Percentiles rank a stretch among this genome's conserved stretches.
phyloP scores from a whole-genome alignment of 176 grass and related monocot genomes.

The Secale cereale region DNA sequence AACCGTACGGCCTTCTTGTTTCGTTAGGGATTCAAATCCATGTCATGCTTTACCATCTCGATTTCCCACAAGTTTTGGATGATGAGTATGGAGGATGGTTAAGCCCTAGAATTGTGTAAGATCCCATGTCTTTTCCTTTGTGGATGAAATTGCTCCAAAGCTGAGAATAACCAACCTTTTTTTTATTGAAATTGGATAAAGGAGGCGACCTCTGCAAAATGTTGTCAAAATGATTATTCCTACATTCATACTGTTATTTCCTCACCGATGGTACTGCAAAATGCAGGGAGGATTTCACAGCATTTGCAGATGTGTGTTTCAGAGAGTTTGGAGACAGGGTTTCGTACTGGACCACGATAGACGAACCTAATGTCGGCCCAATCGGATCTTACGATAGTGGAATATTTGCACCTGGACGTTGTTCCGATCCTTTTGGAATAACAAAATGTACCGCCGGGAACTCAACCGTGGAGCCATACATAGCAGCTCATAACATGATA shows the following conservation, averaged over 20 bases:
- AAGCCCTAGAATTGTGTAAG: slow-evolving; percentile 48
- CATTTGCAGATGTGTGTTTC: slow-evolving; percentile 44
- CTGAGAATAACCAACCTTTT: not conserved
- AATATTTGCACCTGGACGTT: slow-evolving; percentile 31
- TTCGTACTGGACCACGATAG: slow-evolving; percentile 33
- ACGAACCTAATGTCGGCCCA: not conserved
- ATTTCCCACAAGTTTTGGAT: slow-evolving; percentile 60
- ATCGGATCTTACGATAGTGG: slow-evolving; percentile 22
- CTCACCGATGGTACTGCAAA: not conserved
- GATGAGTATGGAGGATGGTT: slow-evolving; percentile 49
- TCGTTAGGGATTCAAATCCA: slow-evolving; percentile 54
- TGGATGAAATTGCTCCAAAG: not conserved
- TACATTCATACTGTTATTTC: not conserved
- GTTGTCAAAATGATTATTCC: not conserved
- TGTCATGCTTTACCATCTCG: slow-evolving; percentile 58
- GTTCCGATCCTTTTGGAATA: slow-evolving; percentile 51
- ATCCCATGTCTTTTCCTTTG: not conserved
- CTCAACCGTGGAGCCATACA: slow-evolving; percentile 55
- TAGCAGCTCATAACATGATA: slow-evolving; percentile 42
- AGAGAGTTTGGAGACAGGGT: slow-evolving; percentile 43
- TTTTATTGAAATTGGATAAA: not conserved
- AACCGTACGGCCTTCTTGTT: not conserved
- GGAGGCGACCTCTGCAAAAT: too few species aligned
- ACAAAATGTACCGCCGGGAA: slow-evolving; percentile 35
- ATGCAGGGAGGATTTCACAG: slow-evolving; percentile 42